Base-by-base conservation (phyloP, 345 rosid genomes). In the Syzygium aqueum region DNA sequence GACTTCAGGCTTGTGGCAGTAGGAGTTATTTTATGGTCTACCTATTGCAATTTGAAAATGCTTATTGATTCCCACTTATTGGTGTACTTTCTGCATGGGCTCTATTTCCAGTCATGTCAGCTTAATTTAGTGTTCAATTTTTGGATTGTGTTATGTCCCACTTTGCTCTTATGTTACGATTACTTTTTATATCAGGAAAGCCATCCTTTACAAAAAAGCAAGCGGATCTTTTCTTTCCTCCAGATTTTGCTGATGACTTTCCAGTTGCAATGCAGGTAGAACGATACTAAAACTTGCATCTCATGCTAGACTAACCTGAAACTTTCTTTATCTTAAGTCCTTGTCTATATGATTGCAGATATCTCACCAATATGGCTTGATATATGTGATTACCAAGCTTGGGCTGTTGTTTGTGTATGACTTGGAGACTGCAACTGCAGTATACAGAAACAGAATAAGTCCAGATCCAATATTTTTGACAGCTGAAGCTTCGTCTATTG, bases 391-490 rank as follows among this genome's bases (percentile, higher is more conserved):
- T 91, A 98, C 99, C 89, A 98, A 98, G 92, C 98, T 95, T 86
- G 99, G 99, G 85, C 94, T 96, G 84, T 93, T 98, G 86, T 98
- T 98, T 92, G 99, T 98, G 78, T 98, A 98, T 89, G 99, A 98
- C 91, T 91, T 98, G 91, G 99, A 98, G 94, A 95, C 99, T 51
- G 99, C 99, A 54, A 91, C 97, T 90, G 99, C 99, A 77, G 97
- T 98, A 30, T 98, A 98, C 93, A 93, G 99, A 92, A 98, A 98
- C 85, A 91, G 99, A 89, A 95, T 98, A 21, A 98, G 99, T 92
- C 98, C 99, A 86, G 99, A 98, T 92, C 99, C 99, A 49, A 96
- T 98, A 88, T 98, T 98, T 91, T 93, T 98, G 93, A 96, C 99
- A 63, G 87, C 98, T n/a, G 99, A 98, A 90, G 98, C 99, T 88